Conservation (phyloP, 2,329 filamentous ascomycete species). For the Cladosporium sp. region DNA sequence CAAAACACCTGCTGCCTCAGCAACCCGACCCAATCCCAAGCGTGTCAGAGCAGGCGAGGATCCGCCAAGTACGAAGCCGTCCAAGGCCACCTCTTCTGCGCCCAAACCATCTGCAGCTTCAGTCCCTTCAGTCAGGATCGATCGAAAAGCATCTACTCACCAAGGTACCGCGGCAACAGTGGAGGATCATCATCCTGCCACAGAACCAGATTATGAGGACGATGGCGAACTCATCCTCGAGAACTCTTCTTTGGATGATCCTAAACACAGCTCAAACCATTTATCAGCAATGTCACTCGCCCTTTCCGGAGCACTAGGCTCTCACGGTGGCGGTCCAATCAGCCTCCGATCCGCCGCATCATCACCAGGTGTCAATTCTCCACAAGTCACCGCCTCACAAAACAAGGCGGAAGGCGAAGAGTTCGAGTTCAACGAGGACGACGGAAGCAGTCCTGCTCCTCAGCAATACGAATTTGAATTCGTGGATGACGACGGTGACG, state of each 20-base stretch:
- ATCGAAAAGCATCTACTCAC: slow-evolving; percentile 27
- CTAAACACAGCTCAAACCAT: slow-evolving; percentile 20
- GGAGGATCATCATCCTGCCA: not conserved
- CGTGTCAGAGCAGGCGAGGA: slow-evolving; percentile 26
- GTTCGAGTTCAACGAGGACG: slow-evolving; percentile 3
- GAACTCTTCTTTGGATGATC: slow-evolving; percentile 23
- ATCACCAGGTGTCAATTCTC: slow-evolving; percentile 26
- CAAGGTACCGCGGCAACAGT: slow-evolving; percentile 11
- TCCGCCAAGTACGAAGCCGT: slow-evolving; percentile 2
- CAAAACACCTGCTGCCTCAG: slow-evolving; percentile 5
- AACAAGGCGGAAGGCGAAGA: not conserved
- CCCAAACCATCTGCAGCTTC: slow-evolving; percentile 12
- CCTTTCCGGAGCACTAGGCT: slow-evolving; percentile 18
- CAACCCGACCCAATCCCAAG: slow-evolving; percentile 18
- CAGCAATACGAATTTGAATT: slow-evolving; percentile 28
- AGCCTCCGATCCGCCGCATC: slow-evolving; percentile 41
- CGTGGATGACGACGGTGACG: slow-evolving; percentile 27
- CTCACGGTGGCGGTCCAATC: slow-evolving; percentile 38
- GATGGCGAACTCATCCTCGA: slow-evolving; percentile 33
- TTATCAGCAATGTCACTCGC: slow-evolving; percentile 26
- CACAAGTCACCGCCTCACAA: slow-evolving; percentile 4
- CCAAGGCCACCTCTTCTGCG: not conserved
- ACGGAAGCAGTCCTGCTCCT: slow-evolving; percentile 10
- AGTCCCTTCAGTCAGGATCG: slow-evolving; percentile 23
- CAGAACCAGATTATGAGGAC: slow-evolving; percentile 20